Evolutionary conservation across 2,329 filamentous ascomycete genomes (phyloP).

Genomic region (Torrubiellomyces zombiae): DNA sequence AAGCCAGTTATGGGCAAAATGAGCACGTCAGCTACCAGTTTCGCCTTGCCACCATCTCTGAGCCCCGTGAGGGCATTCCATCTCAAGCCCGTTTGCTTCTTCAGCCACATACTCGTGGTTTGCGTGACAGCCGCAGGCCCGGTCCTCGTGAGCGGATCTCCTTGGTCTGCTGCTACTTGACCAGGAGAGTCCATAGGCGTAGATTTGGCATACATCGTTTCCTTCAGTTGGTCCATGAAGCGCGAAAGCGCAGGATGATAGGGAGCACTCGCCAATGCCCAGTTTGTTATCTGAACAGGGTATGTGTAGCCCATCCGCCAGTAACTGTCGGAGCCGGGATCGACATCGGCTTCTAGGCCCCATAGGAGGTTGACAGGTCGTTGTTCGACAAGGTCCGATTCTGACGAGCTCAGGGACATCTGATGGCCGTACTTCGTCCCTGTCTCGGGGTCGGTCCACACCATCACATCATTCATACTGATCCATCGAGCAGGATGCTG

Average conservation of each 20-base stretch:
- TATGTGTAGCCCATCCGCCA: slow-evolving; percentile 12
- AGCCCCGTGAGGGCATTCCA: slow-evolving; percentile 10
- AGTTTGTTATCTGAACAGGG: slow-evolving; percentile 10
- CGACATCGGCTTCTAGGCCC: slow-evolving; percentile 10
- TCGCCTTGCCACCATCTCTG: slow-evolving; percentile 8
- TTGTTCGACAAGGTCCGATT: background rate
- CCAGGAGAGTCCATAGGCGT: background rate
- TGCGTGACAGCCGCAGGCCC: slow-evolving; percentile 10
- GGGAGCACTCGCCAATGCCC: slow-evolving; percentile 10
- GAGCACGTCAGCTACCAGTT: slow-evolving; percentile 8
- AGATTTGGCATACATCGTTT: slow-evolving; percentile 3
- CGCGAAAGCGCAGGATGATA: slow-evolving; percentile 7
- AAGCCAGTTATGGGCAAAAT: slow-evolving; percentile 10
- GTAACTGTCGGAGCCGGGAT: slow-evolving; percentile 7
- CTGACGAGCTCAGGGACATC: background rate
- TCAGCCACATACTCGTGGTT: slow-evolving; percentile 7
- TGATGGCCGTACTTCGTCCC: slow-evolving; percentile 5
- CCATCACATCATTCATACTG: slow-evolving; percentile 6
- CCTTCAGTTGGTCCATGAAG: slow-evolving; percentile 8
- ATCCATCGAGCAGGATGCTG: slow-evolving; percentile 9
- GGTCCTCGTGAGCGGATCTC: slow-evolving; percentile 9
- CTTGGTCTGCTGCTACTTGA: slow-evolving; percentile 1
- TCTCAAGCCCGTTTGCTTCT: slow-evolving; percentile 6
- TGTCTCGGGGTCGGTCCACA: slow-evolving; percentile 8
- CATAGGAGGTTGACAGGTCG: slow-evolving; percentile 9